These are phyloP conservation scores for Casuarina cunninghamiana DNA, from an alignment of 306 rosid genomes.

Conservation along the genomic window DNA sequence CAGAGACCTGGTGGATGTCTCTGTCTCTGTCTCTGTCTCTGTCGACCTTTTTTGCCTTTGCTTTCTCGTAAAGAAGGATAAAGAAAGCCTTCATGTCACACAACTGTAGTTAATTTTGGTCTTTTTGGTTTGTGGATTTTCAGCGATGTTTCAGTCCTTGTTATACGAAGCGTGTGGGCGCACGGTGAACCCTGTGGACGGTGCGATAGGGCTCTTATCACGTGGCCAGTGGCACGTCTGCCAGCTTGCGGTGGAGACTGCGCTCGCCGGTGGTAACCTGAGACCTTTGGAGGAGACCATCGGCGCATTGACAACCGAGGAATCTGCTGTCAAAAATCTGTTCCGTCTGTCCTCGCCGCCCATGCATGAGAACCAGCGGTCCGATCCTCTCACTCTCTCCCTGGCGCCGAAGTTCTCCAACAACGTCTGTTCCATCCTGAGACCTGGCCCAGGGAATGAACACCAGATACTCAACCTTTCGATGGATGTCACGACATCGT, in stretches of 20 bases:
- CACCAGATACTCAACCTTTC: neutral
- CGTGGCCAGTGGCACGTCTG: conserved; percentile 74
- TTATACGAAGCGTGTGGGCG: conserved; percentile 78
- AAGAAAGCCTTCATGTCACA: neutral
- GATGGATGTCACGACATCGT: conserved; percentile 6
- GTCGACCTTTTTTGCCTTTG: neutral
- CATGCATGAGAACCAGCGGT: conserved; percentile 5
- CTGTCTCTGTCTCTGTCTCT: neutral
- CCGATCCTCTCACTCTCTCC: conserved; percentile 8
- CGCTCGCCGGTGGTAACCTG: conserved; percentile 50
- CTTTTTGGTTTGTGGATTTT: neutral
- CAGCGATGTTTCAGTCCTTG: conserved; percentile 73
- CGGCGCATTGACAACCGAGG: neutral
- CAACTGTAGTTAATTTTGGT: neutral
- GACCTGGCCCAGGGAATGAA: neutral
- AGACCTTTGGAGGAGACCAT: conserved; percentile 31
- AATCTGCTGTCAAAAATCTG: conserved; percentile 13
- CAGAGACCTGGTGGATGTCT: conserved; percentile 42
- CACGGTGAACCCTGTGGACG: conserved; percentile 71
- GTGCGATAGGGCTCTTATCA: conserved; percentile 60
- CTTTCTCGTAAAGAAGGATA: neutral
- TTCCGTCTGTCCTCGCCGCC: conserved; percentile 6
- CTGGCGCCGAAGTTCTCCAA: conserved; percentile 4
- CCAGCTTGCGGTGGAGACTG: conserved; percentile 57
- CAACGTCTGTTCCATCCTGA: neutral